Base-by-base conservation (phyloP, 106 monocot species). In the Triglochin maritima region DNA sequence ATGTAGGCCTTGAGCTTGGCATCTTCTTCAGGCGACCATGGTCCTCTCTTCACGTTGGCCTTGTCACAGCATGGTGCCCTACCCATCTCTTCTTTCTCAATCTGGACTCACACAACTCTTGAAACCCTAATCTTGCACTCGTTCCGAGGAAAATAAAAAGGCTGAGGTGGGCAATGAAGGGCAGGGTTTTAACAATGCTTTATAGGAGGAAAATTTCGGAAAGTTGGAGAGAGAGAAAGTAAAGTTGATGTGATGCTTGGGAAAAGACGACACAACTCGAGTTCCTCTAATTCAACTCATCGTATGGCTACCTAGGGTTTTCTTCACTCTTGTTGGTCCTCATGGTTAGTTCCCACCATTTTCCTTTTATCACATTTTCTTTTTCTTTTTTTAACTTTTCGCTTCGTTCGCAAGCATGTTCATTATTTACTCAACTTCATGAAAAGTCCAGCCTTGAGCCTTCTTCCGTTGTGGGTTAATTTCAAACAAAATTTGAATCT, bases 11-110 rank as follows among this genome's bases (percentile, higher is more conserved):
- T 72, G 47, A 72, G 72, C 56, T 56, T 72, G 44, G 44, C 72
- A 41, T 72, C 72, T 63, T 72, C 72, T 47, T 72, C 72, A n/a
- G 64, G 47, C 14, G 72, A 72, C 72, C 72, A 72, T 46, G 72
- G 72, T 10, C 72, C 72, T 54, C 63, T 72, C 55, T 72, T 72
- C 54, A 72, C 72, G 64, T 46, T 64, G 64, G 64, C 72, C 72
- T 72, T 72, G 15, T 72, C 72, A 54, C 72, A 72, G 72, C 72
- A 72, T 9, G 72, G 64, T 45, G 64, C 64, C 45, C 63, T 64
- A 0, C 64, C 72, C 72, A 72, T 71, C 60, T 51, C 45, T 61
- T 3, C 47, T 48, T 52, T 50, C 49, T 60, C 47, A 10, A 14
- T 7, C 63, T 60, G 7, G 4, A 43, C 42, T 3, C 2, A 50